Evolutionary conservation across 176 grass and related monocot species (phyloP).

Genomic region (Musa schizocarpa): DNA sequence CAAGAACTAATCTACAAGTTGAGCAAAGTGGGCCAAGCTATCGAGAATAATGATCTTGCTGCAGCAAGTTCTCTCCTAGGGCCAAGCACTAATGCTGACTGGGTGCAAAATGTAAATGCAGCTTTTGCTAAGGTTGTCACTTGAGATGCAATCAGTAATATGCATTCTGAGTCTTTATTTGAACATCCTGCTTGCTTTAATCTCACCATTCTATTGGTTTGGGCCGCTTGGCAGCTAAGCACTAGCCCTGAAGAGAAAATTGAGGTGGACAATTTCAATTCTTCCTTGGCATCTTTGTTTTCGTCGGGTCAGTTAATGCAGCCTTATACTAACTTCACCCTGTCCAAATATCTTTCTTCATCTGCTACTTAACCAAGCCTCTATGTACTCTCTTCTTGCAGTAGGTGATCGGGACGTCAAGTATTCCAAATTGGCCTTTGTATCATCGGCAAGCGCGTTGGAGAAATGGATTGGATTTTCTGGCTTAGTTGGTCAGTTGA

Average conservation of each 20-base stretch:
- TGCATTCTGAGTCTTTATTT: neutral
- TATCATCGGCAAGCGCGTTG: constrained; percentile 56
- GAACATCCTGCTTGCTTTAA: neutral
- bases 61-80: constrained; percentile 62
- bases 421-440: constrained; percentile 68
- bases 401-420: constrained; percentile 57
- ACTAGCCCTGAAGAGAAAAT: constrained; percentile 58
- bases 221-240: constrained; percentile 47
- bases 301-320: constrained; percentile 40
- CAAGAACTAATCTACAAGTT: constrained; percentile 88
- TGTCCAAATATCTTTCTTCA: neutral
- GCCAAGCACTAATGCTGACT: constrained; percentile 27
- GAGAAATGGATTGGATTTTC: constrained; percentile 72
- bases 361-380: neutral
- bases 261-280: constrained; percentile 59
- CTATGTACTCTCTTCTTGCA: constrained; percentile 18
- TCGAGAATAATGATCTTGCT: constrained; percentile 63
- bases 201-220: neutral
- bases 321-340: neutral
- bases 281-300: constrained; percentile 67
- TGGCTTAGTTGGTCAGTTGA: constrained; percentile 51
- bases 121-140: constrained; percentile 71
- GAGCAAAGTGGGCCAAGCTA: constrained; percentile 91
- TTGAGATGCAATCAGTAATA: neutral
- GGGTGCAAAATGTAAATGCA: constrained; percentile 67